Percentiles rank a stretch among this genome's conserved stretches.
Evolutionary conservation across 768 basidiomycete species (phyloP).

Genomic region (Lentinula guzmanii): DNA sequence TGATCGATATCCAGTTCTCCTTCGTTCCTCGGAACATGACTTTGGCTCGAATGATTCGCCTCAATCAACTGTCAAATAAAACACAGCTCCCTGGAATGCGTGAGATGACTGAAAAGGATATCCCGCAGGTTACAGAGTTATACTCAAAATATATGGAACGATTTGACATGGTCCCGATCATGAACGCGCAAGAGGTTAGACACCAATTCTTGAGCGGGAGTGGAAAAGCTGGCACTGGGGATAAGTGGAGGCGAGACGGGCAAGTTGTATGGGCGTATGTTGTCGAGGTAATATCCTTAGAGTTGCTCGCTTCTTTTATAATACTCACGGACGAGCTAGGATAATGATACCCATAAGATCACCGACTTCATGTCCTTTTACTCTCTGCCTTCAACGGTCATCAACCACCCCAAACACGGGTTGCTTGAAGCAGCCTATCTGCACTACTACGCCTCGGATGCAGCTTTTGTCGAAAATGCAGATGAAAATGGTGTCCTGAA

Average conservation of each 20-base stretch:
- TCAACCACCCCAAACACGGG: slow-evolving; percentile 65
- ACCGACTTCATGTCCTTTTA: slow-evolving; percentile 98
- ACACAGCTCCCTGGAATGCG: slow-evolving; percentile 61
- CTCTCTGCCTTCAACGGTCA: slow-evolving; percentile 90
- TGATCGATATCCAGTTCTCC: slow-evolving; percentile 88
- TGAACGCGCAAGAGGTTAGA: slow-evolving; percentile 69
- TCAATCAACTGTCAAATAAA: slow-evolving; percentile 58
- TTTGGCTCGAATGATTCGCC: slow-evolving; percentile 81
- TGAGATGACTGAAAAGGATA: slow-evolving; percentile 82
- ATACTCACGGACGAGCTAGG: slow-evolving; percentile 36
- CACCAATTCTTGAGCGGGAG: slow-evolving; percentile 88
- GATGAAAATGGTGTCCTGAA: slow-evolving; percentile 62
- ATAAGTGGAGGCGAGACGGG: slow-evolving; percentile 49
- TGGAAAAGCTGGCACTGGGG: slow-evolving; percentile 51
- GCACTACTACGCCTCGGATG: slow-evolving; percentile 89
- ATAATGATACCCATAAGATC: slow-evolving; percentile 74
- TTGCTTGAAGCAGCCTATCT: slow-evolving; percentile 90
- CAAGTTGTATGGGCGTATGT: slow-evolving; percentile 98
- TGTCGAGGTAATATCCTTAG: slow-evolving; percentile 61
- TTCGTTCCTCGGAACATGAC: slow-evolving; percentile 83
- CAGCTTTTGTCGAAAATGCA: slow-evolving; percentile 54
- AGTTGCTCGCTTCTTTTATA: background rate
- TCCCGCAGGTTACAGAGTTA: slow-evolving; percentile 64
- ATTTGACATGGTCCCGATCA: slow-evolving; percentile 77
- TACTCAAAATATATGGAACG: slow-evolving; percentile 75